Percentiles rank a stretch among this genome's conserved stretches.
These are phyloP conservation scores for Tolypocladium inflatum DNA, from an alignment of 2,329 filamentous ascomycete species.

Conservation along the genomic window DNA sequence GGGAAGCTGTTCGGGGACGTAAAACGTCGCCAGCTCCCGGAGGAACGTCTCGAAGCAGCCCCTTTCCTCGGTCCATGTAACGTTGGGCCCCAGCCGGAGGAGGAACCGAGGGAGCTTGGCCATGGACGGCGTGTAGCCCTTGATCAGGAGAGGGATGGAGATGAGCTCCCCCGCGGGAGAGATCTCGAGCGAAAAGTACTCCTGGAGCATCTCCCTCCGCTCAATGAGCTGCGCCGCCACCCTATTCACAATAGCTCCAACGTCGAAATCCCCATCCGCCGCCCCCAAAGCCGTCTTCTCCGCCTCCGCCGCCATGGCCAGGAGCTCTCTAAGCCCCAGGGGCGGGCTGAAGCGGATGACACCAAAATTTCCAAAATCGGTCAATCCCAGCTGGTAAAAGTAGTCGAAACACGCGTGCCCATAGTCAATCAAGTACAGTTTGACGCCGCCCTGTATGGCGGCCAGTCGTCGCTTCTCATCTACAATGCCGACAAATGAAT, in stretches of 20 bases:
- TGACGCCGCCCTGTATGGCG: conserved; percentile 89
- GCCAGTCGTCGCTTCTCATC: conserved; percentile 79
- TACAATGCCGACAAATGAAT: conserved; percentile 89
- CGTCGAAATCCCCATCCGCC: conserved; percentile 51
- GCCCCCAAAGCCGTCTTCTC: conserved; percentile 43
- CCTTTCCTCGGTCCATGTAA: conserved; percentile 80
- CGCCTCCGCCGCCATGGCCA: conserved; percentile 62
- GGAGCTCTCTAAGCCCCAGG: conserved; percentile 59
- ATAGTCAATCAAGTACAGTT: conserved; percentile 88
- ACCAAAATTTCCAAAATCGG: conserved; percentile 94
- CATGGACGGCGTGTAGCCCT: conserved; percentile 78
- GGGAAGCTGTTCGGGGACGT: conserved; percentile 79
- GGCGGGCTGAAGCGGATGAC: conserved; percentile 70
- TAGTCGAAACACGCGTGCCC: conserved; percentile 79
- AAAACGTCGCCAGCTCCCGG: conserved; percentile 80
- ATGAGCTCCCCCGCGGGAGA: conserved; percentile 67
- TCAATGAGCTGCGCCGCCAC: conserved; percentile 63
- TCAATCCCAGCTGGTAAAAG: conserved; percentile 91
- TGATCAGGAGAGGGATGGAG: conserved; percentile 74
- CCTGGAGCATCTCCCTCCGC: conserved; percentile 74
- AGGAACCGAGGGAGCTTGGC: conserved; percentile 85
- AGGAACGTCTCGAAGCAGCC: conserved; percentile 78
- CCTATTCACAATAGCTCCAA: conserved; percentile 53
- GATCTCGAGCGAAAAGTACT: conserved; percentile 87
- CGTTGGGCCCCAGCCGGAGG: conserved; percentile 75